Conservation (phyloP, 2,329 filamentous ascomycete genomes). For the Zarea fungicola region DNA sequence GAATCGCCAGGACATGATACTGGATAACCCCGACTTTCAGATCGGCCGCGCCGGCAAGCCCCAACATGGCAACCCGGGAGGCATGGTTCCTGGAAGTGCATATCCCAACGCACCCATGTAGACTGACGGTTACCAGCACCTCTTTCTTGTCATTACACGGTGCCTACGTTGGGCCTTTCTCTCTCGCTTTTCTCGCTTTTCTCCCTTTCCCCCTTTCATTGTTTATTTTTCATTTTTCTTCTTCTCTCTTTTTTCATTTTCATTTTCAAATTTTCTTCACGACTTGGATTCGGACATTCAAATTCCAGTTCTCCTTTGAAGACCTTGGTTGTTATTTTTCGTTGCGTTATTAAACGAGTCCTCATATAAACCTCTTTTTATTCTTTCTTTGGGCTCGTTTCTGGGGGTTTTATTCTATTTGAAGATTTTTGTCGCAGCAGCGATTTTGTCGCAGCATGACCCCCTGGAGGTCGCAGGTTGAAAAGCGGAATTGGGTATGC, state of each 20-base stretch:
- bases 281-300: constrained; percentile 4
- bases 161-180: too few relatives aligned
- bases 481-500: too few relatives aligned
- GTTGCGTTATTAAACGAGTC: background rate
- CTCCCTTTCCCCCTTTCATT: too few relatives aligned
- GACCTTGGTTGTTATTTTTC: background rate
- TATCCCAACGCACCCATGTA: constrained; percentile 39
- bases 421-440: too few relatives aligned
- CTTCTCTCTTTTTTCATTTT: constrained; percentile 1
- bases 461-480: too few relatives aligned
- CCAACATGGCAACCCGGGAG: constrained; percentile 23
- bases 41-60: constrained; percentile 37
- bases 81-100: constrained; percentile 49
- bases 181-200: too few relatives aligned
- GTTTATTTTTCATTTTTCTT: constrained; percentile 6
- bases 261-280: background rate
- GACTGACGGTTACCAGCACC: too few relatives aligned
- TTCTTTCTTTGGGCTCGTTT: too few relatives aligned
- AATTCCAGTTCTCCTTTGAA: background rate
- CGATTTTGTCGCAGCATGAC: too few relatives aligned
- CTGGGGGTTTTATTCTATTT: too few relatives aligned
- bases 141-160: too few relatives aligned
- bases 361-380: too few relatives aligned
- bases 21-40: constrained; percentile 85
- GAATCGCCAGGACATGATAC: constrained; percentile 64